These are phyloP conservation scores for Candida boleticola DNA, from an alignment of 805 yeast genomes.

Conservation along the genomic window DNA sequence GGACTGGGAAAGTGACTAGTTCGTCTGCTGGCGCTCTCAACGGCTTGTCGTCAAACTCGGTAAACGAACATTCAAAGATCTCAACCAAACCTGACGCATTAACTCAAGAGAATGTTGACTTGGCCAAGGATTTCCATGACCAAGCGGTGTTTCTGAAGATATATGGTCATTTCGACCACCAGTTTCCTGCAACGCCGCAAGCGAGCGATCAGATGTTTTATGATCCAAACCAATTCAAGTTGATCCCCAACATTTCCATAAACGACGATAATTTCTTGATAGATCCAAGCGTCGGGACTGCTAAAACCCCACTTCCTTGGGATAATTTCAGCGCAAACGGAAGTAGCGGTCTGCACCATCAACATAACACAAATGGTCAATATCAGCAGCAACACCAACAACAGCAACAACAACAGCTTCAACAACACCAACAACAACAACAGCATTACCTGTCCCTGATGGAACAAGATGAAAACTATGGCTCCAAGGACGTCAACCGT, in stretches of 20 bases:
- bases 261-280: not conserved
- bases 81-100: not conserved
- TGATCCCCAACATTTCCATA: not conserved
- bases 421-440: constrained; percentile 2
- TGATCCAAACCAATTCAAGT: too few species aligned
- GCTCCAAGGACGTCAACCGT: too few species aligned
- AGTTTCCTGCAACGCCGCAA: not conserved
- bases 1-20: not conserved
- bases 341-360: not conserved
- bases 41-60: not conserved
- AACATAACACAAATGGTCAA: not conserved
- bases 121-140: not conserved
- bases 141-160: constrained; percentile 3
- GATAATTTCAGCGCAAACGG: not conserved
- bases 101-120: not conserved
- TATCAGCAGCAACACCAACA: not conserved
- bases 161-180: not conserved
- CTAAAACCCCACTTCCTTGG: not conserved
- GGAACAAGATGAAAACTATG: too few species aligned
- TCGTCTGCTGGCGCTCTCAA: not conserved
- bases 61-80: too few species aligned
- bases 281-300: not conserved
- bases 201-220: not conserved
- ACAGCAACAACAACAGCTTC: constrained; percentile 1
- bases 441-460: too few species aligned